Conservation (phyloP, 257 asterid species). For the Lycium barbarum region DNA sequence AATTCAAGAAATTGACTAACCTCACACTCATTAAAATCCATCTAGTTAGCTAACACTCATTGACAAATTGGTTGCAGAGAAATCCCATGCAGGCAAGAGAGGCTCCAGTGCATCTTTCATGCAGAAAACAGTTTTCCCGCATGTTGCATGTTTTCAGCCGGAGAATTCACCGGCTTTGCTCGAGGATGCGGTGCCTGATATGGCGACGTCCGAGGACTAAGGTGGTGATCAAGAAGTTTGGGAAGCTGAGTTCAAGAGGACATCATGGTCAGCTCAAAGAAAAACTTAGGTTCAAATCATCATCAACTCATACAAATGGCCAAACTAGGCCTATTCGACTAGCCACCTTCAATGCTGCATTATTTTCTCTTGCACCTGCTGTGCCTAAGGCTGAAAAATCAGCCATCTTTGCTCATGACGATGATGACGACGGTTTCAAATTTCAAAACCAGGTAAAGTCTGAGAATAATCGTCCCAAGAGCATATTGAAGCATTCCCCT, state of each 20-base stretch:
- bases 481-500: constrained; percentile 81
- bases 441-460: constrained; percentile 31
- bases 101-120: constrained; percentile 36
- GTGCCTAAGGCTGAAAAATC: constrained; percentile 59
- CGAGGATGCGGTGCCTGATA: constrained; percentile 44
- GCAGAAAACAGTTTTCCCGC: constrained; percentile 48
- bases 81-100: constrained; percentile 52
- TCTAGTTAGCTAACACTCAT: background rate
- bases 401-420: constrained; percentile 42
- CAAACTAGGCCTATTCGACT: constrained; percentile 60
- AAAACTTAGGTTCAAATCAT: constrained; percentile 26
- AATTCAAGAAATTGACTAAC: background rate
- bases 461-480: constrained; percentile 49
- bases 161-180: constrained; percentile 59
- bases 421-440: constrained; percentile 28
- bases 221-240: constrained; percentile 66
- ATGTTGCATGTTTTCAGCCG: constrained; percentile 53
- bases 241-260: constrained; percentile 46
- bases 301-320: constrained; percentile 18
- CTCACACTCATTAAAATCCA: background rate
- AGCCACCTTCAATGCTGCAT: constrained; percentile 86
- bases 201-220: constrained; percentile 62
- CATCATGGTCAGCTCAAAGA: constrained; percentile 28
- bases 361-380: constrained; percentile 94
- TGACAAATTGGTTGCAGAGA: background rate